Evolutionary conservation across 768 basidiomycete genomes (phyloP).

Genomic region (Termitomyces titanicus): DNA sequence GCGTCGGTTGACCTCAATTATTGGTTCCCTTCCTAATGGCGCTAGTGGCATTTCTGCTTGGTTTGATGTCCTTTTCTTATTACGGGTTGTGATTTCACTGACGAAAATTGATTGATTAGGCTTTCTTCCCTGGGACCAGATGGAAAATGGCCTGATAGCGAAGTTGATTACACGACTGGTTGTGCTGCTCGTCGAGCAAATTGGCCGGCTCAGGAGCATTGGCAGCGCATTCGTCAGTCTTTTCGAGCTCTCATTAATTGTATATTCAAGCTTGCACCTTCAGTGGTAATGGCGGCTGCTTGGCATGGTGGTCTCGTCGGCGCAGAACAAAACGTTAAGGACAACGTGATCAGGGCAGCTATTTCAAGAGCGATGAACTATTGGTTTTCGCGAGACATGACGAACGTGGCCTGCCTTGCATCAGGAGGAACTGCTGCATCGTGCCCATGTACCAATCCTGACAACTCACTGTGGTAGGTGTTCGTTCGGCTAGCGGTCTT

Average conservation of each 20-base stretch:
- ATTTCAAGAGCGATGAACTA: conserved; percentile 52
- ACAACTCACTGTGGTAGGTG: conserved; percentile 35
- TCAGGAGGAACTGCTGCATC: conserved; percentile 42
- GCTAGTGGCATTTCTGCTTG: conserved; percentile 18
- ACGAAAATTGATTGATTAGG: conserved; percentile 26
- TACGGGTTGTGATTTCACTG: neutral
- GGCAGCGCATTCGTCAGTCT: conserved; percentile 45
- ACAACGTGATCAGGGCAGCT: conserved; percentile 32
- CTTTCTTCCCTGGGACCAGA: conserved; percentile 40
- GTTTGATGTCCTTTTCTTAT: neutral
- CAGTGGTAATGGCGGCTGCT: conserved; percentile 53
- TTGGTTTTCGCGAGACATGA: conserved; percentile 63
- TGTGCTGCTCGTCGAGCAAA: conserved; percentile 61
- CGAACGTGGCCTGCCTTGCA: conserved; percentile 50
- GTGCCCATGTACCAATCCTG: conserved; percentile 55
- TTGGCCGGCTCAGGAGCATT: conserved; percentile 65
- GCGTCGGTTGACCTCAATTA: conserved; percentile 39
- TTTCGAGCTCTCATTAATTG: neutral
- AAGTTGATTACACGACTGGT: conserved; percentile 61
- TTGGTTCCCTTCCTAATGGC: conserved; percentile 30
- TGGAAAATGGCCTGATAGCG: conserved; percentile 52
- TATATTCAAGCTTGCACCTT: neutral
- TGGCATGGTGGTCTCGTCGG: conserved; percentile 50
- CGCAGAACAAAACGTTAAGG: conserved; percentile 38
- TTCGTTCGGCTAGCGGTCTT: neutral